These are phyloP conservation scores for Yarrowia sp. DNA, from an alignment of 805 yeast genomes.

Conservation along the genomic window DNA sequence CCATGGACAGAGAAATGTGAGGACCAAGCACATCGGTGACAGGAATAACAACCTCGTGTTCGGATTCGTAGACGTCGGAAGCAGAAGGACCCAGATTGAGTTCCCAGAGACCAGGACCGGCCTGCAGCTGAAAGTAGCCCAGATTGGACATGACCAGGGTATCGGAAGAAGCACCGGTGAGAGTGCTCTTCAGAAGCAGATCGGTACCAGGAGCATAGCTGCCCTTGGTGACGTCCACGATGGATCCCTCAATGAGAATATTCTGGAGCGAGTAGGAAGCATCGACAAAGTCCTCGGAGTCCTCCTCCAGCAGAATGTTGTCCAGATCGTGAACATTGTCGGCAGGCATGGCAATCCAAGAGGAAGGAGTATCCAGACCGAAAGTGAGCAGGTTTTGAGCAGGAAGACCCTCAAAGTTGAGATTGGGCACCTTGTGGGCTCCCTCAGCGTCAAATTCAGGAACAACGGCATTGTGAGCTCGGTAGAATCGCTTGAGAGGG, in stretches of 20 bases:
- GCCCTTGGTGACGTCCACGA: conserved; percentile 43
- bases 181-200: conserved; percentile 40
- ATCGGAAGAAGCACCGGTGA: conserved; percentile 38
- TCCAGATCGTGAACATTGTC: conserved; percentile 58
- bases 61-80: conserved; percentile 31
- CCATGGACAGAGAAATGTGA: conserved; percentile 32
- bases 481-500: conserved; percentile 58
- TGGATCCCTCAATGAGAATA: conserved; percentile 67
- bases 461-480: conserved; percentile 43
- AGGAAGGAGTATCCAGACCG: conserved; percentile 56
- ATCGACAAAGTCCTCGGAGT: conserved; percentile 37
- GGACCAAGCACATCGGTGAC: background rate
- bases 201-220: conserved; percentile 45
- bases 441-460: conserved; percentile 38
- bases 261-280: conserved; percentile 52
- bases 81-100: conserved; percentile 47
- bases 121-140: conserved; percentile 79
- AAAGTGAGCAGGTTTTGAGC: conserved; percentile 50
- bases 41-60: background rate
- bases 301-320: conserved; percentile 49
- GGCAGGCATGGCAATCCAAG: conserved; percentile 64
- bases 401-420: conserved; percentile 49
- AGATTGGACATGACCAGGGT: conserved; percentile 73
- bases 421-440: conserved; percentile 32
- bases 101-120: conserved; percentile 67